These are phyloP conservation scores for Aspergillus aculeatinus DNA, from an alignment of 2,329 filamentous ascomycete species.

Conservation along the genomic window DNA sequence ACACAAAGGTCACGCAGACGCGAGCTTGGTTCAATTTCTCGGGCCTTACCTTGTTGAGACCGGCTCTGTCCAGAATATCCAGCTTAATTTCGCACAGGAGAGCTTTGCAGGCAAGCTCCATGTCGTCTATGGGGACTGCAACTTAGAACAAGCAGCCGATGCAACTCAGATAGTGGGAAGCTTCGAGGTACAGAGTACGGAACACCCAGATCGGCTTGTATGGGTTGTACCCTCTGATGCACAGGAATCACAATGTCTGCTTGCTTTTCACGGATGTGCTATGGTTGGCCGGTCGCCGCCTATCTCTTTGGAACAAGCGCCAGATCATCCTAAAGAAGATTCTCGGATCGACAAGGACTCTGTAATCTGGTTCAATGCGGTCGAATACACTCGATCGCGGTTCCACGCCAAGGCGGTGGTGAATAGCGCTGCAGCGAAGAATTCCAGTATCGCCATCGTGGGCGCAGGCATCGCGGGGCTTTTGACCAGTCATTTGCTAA, in stretches of 20 bases:
- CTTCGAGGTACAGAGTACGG: not conserved
- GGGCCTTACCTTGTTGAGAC: not conserved
- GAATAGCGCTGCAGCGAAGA: conserved; percentile 11
- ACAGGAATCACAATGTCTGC: not conserved
- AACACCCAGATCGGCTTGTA: not conserved
- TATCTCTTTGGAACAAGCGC: not conserved
- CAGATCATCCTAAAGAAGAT: not conserved
- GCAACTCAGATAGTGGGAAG: not conserved
- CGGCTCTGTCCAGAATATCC: not conserved
- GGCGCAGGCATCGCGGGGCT: conserved; percentile 41
- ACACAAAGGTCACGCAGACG: not conserved
- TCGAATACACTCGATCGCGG: conserved; percentile 20
- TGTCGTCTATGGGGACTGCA: not conserved
- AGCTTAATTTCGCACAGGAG: not conserved
- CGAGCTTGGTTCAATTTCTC: not conserved
- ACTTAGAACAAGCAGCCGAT: not conserved
- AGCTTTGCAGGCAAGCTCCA: not conserved
- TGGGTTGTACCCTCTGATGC: not conserved
- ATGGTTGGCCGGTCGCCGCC: not conserved
- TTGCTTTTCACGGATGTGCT: not conserved
- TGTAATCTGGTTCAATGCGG: conserved; percentile 26
- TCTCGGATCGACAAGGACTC: not conserved
- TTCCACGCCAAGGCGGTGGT: conserved; percentile 7
- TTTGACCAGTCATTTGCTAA: conserved; percentile 45
- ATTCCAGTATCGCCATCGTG: conserved; percentile 29